Base-by-base conservation (phyloP, 1,139 yeast genomes). In the Yamadazyma triangularis region DNA sequence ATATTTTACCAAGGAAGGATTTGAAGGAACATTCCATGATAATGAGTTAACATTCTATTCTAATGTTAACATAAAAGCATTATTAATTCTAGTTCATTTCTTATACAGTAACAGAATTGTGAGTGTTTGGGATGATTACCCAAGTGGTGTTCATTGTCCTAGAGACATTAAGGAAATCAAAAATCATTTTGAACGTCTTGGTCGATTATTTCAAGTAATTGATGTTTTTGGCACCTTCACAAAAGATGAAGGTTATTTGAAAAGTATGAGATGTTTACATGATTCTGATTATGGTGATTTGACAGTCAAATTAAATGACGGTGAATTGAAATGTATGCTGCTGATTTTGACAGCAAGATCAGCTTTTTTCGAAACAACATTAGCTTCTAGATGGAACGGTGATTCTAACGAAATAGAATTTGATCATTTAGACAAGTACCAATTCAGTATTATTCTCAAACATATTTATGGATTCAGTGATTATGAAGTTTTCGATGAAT, bases 281-380 rank as follows among this genome's bases (percentile, higher is more conserved):
- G 45, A 39, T 3, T 29, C 39, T 11, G 42, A 34, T 20, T 32
- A 33, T 15, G 21, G 31, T 2, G 14, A 32, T 4, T 57, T 57
- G 4, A 32, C 27, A 1, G 53, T 66, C 2, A 26, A 36, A 2
- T 49, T 80, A 20, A 40, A 53, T 2, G 79, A 76, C 41, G 76
- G 70, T 4, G 53, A 50, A 10, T 21, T 58, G 2, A 39, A 34
- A 4, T 68, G 76, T 4, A 77, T 77, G 44, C 70, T 81, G 4
- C 62, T 64, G 21, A 53, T 85, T 6, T 50, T 87, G 15, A 49
- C 63, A 4, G 53, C 75, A 0, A 58, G 94, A 34, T 73, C 80
- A 26, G 78, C 77, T 0, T 84, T 70, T 47, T 85, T 86, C 50
- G 79, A 75, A 38, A 70, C 83, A 0, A 41, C 75, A 2, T 63